Conservation (phyloP, 495 filamentous ascomycete genomes). For the Tuber borchii region DNA sequence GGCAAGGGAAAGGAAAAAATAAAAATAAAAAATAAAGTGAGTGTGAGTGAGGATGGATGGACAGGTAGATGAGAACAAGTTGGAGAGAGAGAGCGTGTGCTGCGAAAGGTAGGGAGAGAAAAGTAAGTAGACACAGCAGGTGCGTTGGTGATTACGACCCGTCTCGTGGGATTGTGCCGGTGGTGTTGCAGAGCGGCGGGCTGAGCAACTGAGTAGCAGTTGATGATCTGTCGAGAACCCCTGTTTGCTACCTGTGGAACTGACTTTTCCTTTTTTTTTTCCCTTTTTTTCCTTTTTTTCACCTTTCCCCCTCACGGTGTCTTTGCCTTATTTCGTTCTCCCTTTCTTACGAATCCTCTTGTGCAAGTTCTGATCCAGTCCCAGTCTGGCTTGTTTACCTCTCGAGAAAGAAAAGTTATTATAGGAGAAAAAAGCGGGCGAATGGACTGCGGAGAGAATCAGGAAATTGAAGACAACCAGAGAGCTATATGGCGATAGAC, state of each 20-base stretch:
- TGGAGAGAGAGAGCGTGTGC: slow-evolving; percentile 24
- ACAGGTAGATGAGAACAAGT: slow-evolving; percentile 9
- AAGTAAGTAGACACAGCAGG: slow-evolving; percentile 4
- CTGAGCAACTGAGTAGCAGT: slow-evolving; percentile 33
- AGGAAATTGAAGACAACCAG: background rate
- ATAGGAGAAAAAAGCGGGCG: background rate
- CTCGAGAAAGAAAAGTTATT: background rate
- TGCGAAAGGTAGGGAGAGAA: slow-evolving; percentile 26
- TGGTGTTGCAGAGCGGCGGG: slow-evolving; percentile 37
- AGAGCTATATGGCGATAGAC: slow-evolving; percentile 24
- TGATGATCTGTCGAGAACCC: slow-evolving; percentile 37
- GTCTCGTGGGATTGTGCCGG: slow-evolving; percentile 39
- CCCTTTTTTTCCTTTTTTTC: background rate
- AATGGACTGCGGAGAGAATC: background rate
- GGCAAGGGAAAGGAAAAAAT: background rate
- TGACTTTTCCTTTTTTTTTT: slow-evolving; percentile 15
- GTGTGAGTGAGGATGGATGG: slow-evolving; percentile 1
- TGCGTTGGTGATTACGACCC: slow-evolving; percentile 39
- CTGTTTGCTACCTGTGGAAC: slow-evolving; percentile 14
- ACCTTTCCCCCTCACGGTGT: background rate
- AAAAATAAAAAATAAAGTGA: background rate
- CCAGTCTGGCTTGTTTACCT: slow-evolving; percentile 1
- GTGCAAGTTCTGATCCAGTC: background rate
- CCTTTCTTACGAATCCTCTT: background rate
- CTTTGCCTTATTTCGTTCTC: background rate